These are phyloP conservation scores for Fimicolochytrium jonesii DNA, from an alignment of 192 early-diverging fungal species.

Conservation along the genomic window DNA sequence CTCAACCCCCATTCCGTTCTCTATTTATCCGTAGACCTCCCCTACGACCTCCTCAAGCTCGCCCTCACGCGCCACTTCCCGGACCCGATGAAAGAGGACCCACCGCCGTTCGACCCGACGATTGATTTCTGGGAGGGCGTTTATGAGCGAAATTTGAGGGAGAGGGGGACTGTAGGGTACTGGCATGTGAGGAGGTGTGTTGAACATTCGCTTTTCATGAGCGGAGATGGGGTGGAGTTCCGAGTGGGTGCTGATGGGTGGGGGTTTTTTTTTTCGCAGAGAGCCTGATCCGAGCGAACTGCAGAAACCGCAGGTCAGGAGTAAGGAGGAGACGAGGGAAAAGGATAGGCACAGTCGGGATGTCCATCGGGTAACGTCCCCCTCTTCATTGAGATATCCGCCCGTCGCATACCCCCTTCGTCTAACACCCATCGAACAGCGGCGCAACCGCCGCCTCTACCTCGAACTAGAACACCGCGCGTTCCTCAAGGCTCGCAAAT, in stretches of 20 bases:
- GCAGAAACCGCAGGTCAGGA: no score
- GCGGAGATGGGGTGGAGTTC: no score
- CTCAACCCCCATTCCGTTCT: not conserved
- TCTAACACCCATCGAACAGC: conserved; percentile 18
- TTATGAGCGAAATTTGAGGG: conserved; percentile 27
- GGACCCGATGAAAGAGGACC: conserved; percentile 34
- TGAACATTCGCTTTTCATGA: not conserved
- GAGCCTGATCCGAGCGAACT: no score
- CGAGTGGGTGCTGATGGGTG: no score
- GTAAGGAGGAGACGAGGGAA: no score
- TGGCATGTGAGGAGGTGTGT: conserved; percentile 15
- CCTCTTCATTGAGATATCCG: no score
- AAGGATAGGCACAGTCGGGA: no score
- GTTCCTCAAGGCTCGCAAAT: conserved; percentile 14
- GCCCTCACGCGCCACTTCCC: conserved; percentile 7
- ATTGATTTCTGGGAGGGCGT: conserved; percentile 45
- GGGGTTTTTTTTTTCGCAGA: not conserved
- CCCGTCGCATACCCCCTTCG: no score
- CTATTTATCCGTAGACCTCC: conserved; percentile 12
- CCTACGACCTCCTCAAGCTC: not conserved
- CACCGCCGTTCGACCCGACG: conserved; percentile 33
- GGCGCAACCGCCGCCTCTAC: conserved; percentile 33
- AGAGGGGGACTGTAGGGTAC: conserved; percentile 4
- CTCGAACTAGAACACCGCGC: conserved; percentile 25
- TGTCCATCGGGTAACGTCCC: no score